Evolutionary conservation across 495 filamentous ascomycete species (phyloP).

Genomic region (Penicillium canescens): DNA sequence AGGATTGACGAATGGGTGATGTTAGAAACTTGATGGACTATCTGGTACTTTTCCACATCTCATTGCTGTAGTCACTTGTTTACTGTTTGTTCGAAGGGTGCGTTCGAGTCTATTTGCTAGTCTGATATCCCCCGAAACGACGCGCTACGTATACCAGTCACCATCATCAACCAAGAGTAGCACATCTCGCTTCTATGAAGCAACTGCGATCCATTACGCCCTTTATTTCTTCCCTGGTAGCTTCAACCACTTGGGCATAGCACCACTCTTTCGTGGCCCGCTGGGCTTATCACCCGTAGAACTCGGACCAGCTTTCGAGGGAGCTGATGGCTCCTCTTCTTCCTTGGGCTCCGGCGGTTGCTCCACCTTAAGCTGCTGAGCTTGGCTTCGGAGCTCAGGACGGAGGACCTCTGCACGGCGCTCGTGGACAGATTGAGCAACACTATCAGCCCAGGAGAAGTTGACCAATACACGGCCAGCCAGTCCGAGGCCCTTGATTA

Average conservation of each 20-base stretch:
- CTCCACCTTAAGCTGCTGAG: constrained; percentile 64
- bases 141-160: background rate
- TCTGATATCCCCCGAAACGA: background rate
- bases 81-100: background rate
- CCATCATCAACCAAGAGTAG: constrained; percentile 3
- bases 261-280: constrained; percentile 41
- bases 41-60: too few relatives aligned
- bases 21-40: too few relatives aligned
- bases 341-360: constrained; percentile 40
- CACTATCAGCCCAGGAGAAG: constrained; percentile 70
- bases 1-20: too few relatives aligned
- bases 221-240: constrained; percentile 57
- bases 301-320: constrained; percentile 28
- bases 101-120: background rate
- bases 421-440: constrained; percentile 41
- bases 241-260: constrained; percentile 72
- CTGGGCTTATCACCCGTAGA: constrained; percentile 41
- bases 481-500: constrained; percentile 74
- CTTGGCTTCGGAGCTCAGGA: constrained; percentile 62
- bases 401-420: constrained; percentile 57
- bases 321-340: constrained; percentile 47
- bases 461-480: constrained; percentile 70
- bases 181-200: constrained; percentile 9
- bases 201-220: background rate
- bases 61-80: too few relatives aligned